A percentile compares a stretch with the other conserved stretches of the same genome.
phyloP scores from a whole-genome alignment of 441 rosid species.

The Sinapis alba region DNA sequence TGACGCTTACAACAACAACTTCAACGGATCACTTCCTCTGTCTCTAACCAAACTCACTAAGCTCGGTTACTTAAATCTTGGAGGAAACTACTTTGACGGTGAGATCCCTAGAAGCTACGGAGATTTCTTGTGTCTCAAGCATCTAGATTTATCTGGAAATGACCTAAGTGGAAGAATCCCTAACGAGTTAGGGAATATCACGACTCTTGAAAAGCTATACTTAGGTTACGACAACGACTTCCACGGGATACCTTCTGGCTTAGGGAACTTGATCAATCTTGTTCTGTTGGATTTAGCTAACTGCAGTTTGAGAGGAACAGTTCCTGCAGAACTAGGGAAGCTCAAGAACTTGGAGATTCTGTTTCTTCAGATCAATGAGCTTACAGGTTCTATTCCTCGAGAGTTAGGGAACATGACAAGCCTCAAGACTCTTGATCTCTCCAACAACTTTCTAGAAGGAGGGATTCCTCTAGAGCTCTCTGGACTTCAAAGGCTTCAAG shows the following conservation, averaged over 20 bases:
- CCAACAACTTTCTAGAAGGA: slow-evolving; percentile 74
- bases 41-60: slow-evolving; percentile 49
- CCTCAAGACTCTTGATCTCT: slow-evolving; percentile 73
- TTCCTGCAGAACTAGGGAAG: slow-evolving; percentile 71
- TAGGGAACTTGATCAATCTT: slow-evolving; percentile 65
- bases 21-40: slow-evolving; percentile 75
- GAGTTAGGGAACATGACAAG: slow-evolving; percentile 67
- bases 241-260: slow-evolving; percentile 66
- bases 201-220: slow-evolving; percentile 57
- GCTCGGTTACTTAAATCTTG: slow-evolving; percentile 61
- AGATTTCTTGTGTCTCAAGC: slow-evolving; percentile 50
- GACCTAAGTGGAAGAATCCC: slow-evolving; percentile 69
- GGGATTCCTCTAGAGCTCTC: slow-evolving; percentile 67
- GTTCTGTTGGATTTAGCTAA: slow-evolving; percentile 73
- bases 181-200: slow-evolving; percentile 65
- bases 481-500: slow-evolving; percentile 53
- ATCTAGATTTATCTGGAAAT: slow-evolving; percentile 67
- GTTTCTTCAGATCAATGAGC: slow-evolving; percentile 72
- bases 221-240: slow-evolving; percentile 79
- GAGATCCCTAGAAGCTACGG: slow-evolving; percentile 64
- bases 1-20: slow-evolving; percentile 74
- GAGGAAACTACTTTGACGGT: slow-evolving; percentile 69
- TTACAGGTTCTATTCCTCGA: slow-evolving; percentile 59
- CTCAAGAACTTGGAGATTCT: slow-evolving; percentile 67
- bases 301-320: slow-evolving; percentile 62